Evolutionary conservation across 495 filamentous ascomycete genomes (phyloP), one percentile per base, ranked within the genome.

Genomic region (Cudoniella acicularis): DNA sequence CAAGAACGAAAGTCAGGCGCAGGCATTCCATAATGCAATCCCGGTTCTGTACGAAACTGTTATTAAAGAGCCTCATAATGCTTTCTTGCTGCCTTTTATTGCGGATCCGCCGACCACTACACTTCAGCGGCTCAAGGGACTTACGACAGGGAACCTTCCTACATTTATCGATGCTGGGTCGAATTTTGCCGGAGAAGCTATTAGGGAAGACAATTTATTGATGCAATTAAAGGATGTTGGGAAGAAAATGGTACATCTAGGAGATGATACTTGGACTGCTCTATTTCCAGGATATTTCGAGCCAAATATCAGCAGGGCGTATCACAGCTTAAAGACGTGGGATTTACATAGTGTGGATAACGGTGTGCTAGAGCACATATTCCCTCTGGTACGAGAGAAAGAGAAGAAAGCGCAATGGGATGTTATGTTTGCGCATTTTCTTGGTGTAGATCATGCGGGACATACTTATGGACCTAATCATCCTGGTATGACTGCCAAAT

Each of bases 311-410:
- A 94, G 91, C 57, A 79, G 77, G 58, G 83, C 94, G 1, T 97
- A 95, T 69, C 92, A 98, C 70, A 97, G 93, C 43, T 92, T 98
- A 72, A 97, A 98, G 67, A 94, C 97, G 3, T 97, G 92, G 91
- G 94, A 98, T 70, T 71, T 98, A 67, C 92, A 97, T 66, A 98
- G 95, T 0, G 88, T 98, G 16, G 94, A 98, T 66, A 95, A 96
- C 64, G 94, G 94, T 1, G 94, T 98, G n/a, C 89, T 82, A 11
- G 87, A 96, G 65, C 87, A 98, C 68, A 83, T 98, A 25, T 88
- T 97, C 55, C 95, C 94, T 2, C 76, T 96, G 6, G 73, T 98
- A 6, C 18, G n/a, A 4, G 26, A 48, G 63, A 70, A 82, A 0
- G 73, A 79, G 26, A 85, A 86, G 66, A 75, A 74, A 22, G 77